phyloP scores from a whole-genome alignment of 1,284 basidiomycete genomes.

The Laetiporus sulphureus region DNA sequence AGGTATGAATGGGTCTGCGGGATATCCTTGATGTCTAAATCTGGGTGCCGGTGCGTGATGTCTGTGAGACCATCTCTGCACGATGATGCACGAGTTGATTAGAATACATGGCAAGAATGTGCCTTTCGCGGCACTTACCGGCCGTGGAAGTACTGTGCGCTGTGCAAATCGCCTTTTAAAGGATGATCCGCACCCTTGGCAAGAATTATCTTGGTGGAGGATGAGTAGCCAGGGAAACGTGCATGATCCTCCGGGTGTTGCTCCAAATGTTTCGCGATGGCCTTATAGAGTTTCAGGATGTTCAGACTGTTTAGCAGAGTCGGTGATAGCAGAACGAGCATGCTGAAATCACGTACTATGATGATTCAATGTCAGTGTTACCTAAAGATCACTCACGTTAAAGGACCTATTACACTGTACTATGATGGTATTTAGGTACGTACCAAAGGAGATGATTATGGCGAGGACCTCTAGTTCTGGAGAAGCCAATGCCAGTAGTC shows the following conservation, averaged over 20 bases:
- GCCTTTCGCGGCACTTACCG: slow-evolving; percentile 33
- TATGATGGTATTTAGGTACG: slow-evolving; percentile 18
- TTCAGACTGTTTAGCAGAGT: slow-evolving; percentile 49
- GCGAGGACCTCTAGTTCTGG: slow-evolving; percentile 76
- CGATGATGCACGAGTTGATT: neutral
- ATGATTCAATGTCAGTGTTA: slow-evolving; percentile 61
- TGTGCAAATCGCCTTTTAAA: slow-evolving; percentile 69
- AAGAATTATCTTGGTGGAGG: slow-evolving; percentile 49
- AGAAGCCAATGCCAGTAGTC: slow-evolving; percentile 65
- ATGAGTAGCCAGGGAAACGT: slow-evolving; percentile 57
- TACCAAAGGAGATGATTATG: slow-evolving; percentile 75
- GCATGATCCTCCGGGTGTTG: slow-evolving; percentile 44
- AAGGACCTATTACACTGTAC: neutral
- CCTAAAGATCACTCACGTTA: slow-evolving; percentile 40
- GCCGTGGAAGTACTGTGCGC: slow-evolving; percentile 86
- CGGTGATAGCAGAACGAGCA: no score
- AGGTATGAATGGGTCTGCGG: slow-evolving; percentile 41
- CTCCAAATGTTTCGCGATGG: slow-evolving; percentile 60
- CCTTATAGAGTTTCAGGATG: slow-evolving; percentile 73
- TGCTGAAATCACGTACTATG: no score
- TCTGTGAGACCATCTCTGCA: slow-evolving; percentile 75
- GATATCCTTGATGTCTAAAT: slow-evolving; percentile 45
- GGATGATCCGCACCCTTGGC: slow-evolving; percentile 68
- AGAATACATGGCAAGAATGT: slow-evolving; percentile 10
- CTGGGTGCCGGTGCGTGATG: slow-evolving; percentile 69